These are phyloP conservation scores for Fusarium nisikadoi DNA, from an alignment of 2,329 filamentous ascomycete genomes.

Conservation along the genomic window DNA sequence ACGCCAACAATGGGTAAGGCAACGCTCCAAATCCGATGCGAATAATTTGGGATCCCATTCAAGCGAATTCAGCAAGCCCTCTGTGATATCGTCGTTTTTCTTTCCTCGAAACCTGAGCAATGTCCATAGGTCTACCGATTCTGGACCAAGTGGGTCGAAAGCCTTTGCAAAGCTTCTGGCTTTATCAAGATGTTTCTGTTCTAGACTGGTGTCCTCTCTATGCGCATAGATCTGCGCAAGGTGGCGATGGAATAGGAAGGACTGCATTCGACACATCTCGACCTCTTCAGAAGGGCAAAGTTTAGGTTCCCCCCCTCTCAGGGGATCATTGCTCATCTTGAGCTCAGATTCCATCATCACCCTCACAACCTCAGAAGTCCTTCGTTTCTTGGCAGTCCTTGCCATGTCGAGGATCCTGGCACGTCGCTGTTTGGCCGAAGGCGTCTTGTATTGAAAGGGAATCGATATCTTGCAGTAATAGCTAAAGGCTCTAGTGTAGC, in stretches of 20 bases:
- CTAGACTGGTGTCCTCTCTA: too few species aligned
- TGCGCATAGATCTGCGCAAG: not conserved
- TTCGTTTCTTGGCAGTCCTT: not conserved
- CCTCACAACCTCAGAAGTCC: not conserved
- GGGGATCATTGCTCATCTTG: not conserved
- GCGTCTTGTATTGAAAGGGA: not conserved
- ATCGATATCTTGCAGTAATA: not conserved
- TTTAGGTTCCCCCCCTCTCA: not conserved
- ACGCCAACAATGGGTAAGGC: not conserved
- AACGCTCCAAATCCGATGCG: not conserved
- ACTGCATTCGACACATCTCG: not conserved
- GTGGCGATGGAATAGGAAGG: not conserved
- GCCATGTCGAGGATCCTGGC: conserved; percentile 3
- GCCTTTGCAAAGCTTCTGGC: not conserved
- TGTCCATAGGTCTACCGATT: conserved; percentile 1
- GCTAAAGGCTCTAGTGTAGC: not conserved
- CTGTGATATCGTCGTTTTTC: not conserved
- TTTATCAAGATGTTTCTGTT: not conserved
- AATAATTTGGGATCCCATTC: not conserved
- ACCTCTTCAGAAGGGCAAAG: accelerated
- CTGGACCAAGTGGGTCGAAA: not conserved
- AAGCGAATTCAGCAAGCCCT: not conserved
- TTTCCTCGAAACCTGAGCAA: not conserved
- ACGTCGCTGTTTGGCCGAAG: not conserved
- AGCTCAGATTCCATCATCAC: conserved; percentile 4